Evolutionary conservation across 768 basidiomycete genomes (phyloP).

Genomic region (Tylopilus balloui): DNA sequence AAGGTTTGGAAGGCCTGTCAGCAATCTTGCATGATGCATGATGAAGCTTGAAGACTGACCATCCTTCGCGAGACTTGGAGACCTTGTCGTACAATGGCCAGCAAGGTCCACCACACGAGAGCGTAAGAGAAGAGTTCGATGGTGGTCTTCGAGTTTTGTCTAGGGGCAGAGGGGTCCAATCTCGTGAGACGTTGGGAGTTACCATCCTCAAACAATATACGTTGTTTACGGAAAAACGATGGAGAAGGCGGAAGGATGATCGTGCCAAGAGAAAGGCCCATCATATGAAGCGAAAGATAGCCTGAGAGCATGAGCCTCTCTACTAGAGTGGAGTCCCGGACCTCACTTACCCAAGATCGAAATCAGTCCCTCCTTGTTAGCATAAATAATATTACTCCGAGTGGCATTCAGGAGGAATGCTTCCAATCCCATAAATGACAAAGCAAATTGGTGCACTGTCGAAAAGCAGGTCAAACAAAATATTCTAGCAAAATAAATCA

Average conservation of each 20-base stretch:
- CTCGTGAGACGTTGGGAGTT: slow-evolving; percentile 1
- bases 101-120: slow-evolving; percentile 69
- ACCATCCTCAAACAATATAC: slow-evolving; percentile 15
- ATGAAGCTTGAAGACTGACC: slow-evolving; percentile 37
- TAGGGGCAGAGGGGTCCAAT: slow-evolving; percentile 30
- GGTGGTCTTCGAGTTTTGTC: slow-evolving; percentile 69
- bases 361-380: slow-evolving; percentile 90
- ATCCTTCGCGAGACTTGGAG: slow-evolving; percentile 55
- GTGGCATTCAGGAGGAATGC: slow-evolving; percentile 61
- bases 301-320: slow-evolving; percentile 41
- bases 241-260: slow-evolving; percentile 76
- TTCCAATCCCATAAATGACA: slow-evolving; percentile 55
- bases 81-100: slow-evolving; percentile 37
- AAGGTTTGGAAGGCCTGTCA: background rate
- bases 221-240: slow-evolving; percentile 59
- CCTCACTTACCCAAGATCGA: slow-evolving; percentile 59
- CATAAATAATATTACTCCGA: slow-evolving; percentile 58
- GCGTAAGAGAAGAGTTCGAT: slow-evolving; percentile 75
- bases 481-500: background rate
- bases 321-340: background rate
- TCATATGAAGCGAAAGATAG: slow-evolving; percentile 84
- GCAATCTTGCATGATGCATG: background rate
- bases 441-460: slow-evolving; percentile 67
- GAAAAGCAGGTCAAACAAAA: background rate
- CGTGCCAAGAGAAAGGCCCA: slow-evolving; percentile 80